Conservation (phyloP, 139 green algal species). For the Haematococcus sp. region DNA sequence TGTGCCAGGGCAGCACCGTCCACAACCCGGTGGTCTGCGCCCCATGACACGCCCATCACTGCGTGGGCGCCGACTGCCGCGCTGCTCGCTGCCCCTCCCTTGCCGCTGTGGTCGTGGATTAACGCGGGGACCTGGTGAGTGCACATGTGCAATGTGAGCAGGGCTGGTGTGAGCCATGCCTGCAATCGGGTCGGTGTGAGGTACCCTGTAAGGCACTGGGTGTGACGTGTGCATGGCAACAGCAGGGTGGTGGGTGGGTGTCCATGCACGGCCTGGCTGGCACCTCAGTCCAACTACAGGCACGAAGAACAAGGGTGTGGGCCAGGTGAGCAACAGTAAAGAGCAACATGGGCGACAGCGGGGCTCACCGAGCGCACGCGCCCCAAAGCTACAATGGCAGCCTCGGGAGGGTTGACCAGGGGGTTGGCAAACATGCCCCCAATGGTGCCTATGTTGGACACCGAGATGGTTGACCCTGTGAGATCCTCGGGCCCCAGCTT, state of each 20-base stretch:
- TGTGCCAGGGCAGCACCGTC: constrained; percentile 78
- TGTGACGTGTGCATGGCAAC: too few species aligned
- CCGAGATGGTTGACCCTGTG: constrained; percentile 72
- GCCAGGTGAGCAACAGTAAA: background rate
- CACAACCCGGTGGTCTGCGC: constrained; percentile 83
- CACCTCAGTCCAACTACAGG: too few species aligned
- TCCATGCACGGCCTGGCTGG: too few species aligned
- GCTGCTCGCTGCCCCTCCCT: too few species aligned
- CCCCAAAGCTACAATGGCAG: constrained; percentile 87
- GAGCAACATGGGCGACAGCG: background rate
- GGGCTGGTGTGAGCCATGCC: background rate
- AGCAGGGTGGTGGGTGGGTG: too few species aligned
- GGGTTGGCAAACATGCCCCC: constrained; percentile 82
- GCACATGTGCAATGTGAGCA: background rate
- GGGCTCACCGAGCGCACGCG: constrained; percentile 36
- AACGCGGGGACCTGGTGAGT: background rate
- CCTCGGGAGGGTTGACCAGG: constrained; percentile 68
- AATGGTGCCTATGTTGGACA: constrained; percentile 78
- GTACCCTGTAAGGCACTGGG: background rate
- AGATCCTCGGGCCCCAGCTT: constrained; percentile 64
- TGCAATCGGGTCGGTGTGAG: background rate
- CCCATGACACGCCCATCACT: constrained; percentile 67
- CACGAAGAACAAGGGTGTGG: too few species aligned
- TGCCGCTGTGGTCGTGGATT: too few species aligned
- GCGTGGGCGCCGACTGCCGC: background rate